These are phyloP conservation scores for Cladosporium sp. DNA, from an alignment of 2,329 filamentous ascomycete genomes.

Conservation along the genomic window DNA sequence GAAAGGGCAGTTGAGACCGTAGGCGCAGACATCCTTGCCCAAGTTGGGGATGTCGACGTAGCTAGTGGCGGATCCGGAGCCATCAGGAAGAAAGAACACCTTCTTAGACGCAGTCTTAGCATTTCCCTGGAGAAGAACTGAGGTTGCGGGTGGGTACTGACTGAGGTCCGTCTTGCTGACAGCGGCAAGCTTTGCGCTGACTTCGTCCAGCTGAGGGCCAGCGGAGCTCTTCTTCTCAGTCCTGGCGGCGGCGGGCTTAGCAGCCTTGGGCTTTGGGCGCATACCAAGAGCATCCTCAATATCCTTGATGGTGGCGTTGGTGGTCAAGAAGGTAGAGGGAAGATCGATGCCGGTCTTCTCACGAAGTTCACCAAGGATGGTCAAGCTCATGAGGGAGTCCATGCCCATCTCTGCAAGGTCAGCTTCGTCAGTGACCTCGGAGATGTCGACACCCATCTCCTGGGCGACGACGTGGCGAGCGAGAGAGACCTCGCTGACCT, in stretches of 20 bases:
- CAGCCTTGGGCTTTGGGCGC: slow-evolving; percentile 40
- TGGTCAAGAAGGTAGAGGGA: slow-evolving; percentile 53
- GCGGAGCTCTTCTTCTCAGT: slow-evolving; percentile 28
- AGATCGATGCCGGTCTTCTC: slow-evolving; percentile 49
- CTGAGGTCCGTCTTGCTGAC: slow-evolving; percentile 36
- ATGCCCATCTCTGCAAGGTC: slow-evolving; percentile 58
- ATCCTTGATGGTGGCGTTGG: slow-evolving; percentile 60
- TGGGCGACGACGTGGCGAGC: slow-evolving; percentile 48
- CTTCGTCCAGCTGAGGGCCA: slow-evolving; percentile 41
- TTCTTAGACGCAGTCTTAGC: slow-evolving; percentile 54
- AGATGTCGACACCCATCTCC: slow-evolving; percentile 63
- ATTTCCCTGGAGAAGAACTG: slow-evolving; percentile 56
- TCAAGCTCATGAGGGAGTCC: slow-evolving; percentile 52
- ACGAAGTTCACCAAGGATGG: slow-evolving; percentile 47
- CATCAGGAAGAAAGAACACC: slow-evolving; percentile 51
- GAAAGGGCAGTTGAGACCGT: slow-evolving; percentile 64
- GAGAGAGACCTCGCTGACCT: slow-evolving; percentile 40
- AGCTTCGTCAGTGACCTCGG: slow-evolving; percentile 50
- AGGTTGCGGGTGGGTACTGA: slow-evolving; percentile 45
- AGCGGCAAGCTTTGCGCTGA: slow-evolving; percentile 42
- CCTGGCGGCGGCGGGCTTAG: slow-evolving; percentile 24
- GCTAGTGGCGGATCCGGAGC: slow-evolving; percentile 60
- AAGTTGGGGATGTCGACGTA: slow-evolving; percentile 59
- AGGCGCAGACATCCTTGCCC: slow-evolving; percentile 47
- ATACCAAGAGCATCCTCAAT: slow-evolving; percentile 62